Evolutionary conservation across 2,329 filamentous ascomycete genomes (phyloP).

Genomic region (Penicillium sp.): DNA sequence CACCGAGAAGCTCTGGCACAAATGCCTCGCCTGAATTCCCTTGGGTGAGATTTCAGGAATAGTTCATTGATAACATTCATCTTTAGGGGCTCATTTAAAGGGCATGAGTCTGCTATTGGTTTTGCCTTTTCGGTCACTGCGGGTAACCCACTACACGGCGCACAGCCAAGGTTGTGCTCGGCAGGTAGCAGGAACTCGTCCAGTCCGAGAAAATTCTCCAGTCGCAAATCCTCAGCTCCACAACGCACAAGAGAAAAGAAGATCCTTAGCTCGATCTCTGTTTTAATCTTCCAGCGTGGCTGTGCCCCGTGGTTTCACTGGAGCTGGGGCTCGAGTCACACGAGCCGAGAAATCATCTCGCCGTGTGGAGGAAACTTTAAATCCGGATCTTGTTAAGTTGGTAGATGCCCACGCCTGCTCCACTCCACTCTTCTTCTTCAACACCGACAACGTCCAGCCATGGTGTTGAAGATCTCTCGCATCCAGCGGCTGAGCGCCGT

Average conservation of each 20-base stretch:
- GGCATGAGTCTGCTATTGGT: neutral
- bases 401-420: neutral
- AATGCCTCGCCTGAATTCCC: neutral
- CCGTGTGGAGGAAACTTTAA: neutral
- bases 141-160: too few species aligned
- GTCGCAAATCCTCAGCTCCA: neutral
- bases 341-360: neutral
- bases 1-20: neutral
- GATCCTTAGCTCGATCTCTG: neutral
- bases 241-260: neutral
- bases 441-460: neutral
- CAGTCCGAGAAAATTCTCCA: neutral
- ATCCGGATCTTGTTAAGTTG: neutral
- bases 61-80: too few species aligned
- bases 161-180: too few species aligned
- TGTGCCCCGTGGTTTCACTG: neutral
- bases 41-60: too few species aligned
- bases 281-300: neutral
- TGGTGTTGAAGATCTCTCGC: constrained; percentile 4
- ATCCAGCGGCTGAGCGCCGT: constrained; percentile 17
- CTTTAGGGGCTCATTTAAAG: neutral
- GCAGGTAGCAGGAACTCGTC: neutral
- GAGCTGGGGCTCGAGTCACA: neutral
- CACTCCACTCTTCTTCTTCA: neutral
- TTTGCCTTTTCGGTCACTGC: neutral